These are phyloP conservation scores for Cicer arietinum DNA, from an alignment of 306 rosid genomes.

Conservation along the genomic window DNA sequence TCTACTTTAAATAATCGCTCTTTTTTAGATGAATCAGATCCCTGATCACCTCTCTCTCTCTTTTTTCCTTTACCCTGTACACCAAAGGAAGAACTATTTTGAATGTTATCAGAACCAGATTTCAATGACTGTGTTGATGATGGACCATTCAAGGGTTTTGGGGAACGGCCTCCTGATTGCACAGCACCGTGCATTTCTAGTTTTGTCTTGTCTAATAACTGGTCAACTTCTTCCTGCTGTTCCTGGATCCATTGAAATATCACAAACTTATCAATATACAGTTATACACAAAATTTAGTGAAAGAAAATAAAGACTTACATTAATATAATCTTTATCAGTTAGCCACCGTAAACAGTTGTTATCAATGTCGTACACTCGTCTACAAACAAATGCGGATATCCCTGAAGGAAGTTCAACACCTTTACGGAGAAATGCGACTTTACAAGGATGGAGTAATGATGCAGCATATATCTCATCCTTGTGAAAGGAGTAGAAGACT, in stretches of 20 bases:
- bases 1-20: constrained; percentile 67
- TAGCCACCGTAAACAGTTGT: constrained; percentile 94
- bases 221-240: constrained; percentile 88
- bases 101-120: constrained; percentile 78
- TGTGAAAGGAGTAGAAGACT: constrained; percentile 88
- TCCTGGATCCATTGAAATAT: constrained; percentile 54
- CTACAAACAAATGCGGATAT: constrained; percentile 93
- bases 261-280: constrained; percentile 17
- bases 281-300: constrained; percentile 14
- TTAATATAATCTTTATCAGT: constrained; percentile 80
- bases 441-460: constrained; percentile 95
- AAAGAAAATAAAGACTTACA: constrained; percentile 59
- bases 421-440: constrained; percentile 92
- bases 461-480: constrained; percentile 96
- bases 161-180: constrained; percentile 96
- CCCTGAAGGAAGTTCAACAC: constrained; percentile 92
- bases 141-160: constrained; percentile 86
- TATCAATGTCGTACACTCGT: constrained; percentile 75
- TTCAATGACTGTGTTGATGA: constrained; percentile 68
- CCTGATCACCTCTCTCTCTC: constrained; percentile 84
- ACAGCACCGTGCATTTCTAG: constrained; percentile 92
- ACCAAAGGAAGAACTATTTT: constrained; percentile 72
- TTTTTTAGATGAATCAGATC: constrained; percentile 73
- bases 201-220: constrained; percentile 74
- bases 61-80: constrained; percentile 79